Evolutionary conservation across 202 grass and related monocot genomes (phyloP).

Genomic region (Setaria viridis): DNA sequence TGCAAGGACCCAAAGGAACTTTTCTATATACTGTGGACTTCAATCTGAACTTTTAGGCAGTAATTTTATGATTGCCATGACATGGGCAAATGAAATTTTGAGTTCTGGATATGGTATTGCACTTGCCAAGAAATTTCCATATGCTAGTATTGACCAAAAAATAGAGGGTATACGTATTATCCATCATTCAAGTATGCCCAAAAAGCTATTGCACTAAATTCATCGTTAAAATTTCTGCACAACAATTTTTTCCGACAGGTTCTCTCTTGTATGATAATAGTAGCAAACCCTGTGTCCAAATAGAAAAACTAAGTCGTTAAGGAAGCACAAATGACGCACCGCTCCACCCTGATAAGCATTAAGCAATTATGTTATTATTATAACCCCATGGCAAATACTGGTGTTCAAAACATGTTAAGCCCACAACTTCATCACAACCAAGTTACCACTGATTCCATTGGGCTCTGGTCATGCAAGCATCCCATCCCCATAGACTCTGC

Average conservation of each 20-base stretch:
- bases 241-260: background rate
- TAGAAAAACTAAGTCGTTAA: background rate
- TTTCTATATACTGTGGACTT: background rate
- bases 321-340: background rate
- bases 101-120: background rate
- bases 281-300: background rate
- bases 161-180: too few species aligned
- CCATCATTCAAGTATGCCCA: background rate
- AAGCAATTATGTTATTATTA: background rate
- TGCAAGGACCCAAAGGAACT: background rate
- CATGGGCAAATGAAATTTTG: background rate
- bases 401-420: constrained; percentile 3
- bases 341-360: background rate
- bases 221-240: background rate
- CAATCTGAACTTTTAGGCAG: background rate
- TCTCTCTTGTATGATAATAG: background rate
- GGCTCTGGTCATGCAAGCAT: background rate
- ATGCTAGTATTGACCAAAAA: background rate
- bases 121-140: background rate
- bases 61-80: background rate
- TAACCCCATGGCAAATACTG: background rate
- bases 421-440: background rate
- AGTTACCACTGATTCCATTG: background rate
- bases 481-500: background rate
- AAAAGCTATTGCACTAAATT: background rate